These are phyloP conservation scores for Hypoxylon sp. DNA, from an alignment of 2,329 filamentous ascomycete species.

Conservation along the genomic window DNA sequence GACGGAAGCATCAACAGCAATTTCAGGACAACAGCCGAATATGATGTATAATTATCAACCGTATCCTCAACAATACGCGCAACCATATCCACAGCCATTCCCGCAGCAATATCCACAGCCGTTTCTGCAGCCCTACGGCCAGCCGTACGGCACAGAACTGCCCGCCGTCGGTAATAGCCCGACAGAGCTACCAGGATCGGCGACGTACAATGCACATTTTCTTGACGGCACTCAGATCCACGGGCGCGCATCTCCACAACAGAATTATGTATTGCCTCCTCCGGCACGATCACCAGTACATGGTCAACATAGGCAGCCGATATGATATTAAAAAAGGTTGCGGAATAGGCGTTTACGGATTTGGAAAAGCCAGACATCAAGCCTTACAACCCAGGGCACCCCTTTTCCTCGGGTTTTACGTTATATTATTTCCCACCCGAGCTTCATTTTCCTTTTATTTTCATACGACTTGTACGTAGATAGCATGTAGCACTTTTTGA, in stretches of 20 bases:
- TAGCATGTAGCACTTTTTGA: constrained; percentile 30
- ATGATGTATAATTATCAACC: constrained; percentile 20
- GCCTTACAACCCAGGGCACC: constrained; percentile 2
- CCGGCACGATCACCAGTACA: constrained; percentile 4
- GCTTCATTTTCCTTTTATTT: constrained; percentile 8
- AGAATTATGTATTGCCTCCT: constrained; percentile 4
- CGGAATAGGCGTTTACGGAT: constrained; percentile 12
- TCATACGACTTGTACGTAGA: constrained; percentile 22
- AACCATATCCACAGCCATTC: constrained; percentile 32
- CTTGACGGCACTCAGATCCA: constrained; percentile 32
- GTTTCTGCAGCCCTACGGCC: constrained; percentile 37
- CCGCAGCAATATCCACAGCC: constrained; percentile 34
- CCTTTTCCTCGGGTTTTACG: constrained; percentile 2
- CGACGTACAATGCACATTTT: constrained; percentile 27
- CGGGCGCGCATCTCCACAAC: constrained; percentile 13
- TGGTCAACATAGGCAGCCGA: constrained; percentile 12
- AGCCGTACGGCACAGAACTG: constrained; percentile 41
- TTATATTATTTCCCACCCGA: constrained; percentile 12
- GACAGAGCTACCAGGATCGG: constrained; percentile 36
- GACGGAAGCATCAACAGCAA: constrained; percentile 22
- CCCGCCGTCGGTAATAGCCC: constrained; percentile 29
- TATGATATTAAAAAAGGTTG: constrained; percentile 6
- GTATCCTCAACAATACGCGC: constrained; percentile 35
- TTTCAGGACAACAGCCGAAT: constrained; percentile 27
- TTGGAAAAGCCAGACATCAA: constrained; percentile 14